phyloP scores from a whole-genome alignment of 225 moss, liverwort and hornwort species.

The Physcomitrium patens region DNA sequence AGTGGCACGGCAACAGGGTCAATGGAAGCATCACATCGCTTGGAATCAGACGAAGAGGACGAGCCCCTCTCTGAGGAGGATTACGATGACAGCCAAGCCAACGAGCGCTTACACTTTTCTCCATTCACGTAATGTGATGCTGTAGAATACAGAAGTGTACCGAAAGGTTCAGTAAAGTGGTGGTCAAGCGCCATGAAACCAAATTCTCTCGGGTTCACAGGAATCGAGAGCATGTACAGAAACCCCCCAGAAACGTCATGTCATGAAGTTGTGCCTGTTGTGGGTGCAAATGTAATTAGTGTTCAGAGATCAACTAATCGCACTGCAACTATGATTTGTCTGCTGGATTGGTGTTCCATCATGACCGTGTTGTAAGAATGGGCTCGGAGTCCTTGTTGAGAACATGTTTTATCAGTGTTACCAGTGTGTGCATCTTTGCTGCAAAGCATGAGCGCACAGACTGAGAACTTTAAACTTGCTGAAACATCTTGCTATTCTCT shows the following conservation, averaged over 20 bases:
- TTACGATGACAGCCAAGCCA: constrained; percentile 36
- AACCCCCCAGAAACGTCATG: constrained; percentile 5
- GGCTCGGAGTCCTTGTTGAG: too few relatives aligned
- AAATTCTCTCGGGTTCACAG: constrained; percentile 24
- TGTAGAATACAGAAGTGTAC: constrained; percentile 26
- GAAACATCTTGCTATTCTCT: too few relatives aligned
- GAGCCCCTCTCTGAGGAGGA: constrained; percentile 35
- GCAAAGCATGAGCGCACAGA: too few relatives aligned
- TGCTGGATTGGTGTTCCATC: too few relatives aligned
- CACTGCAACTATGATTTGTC: too few relatives aligned
- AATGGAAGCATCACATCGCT: constrained; percentile 16
- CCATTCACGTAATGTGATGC: not conserved
- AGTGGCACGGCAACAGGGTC: constrained; percentile 3
- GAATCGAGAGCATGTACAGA: constrained; percentile 35
- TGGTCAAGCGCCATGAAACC: not conserved
- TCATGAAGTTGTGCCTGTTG: constrained; percentile 16
- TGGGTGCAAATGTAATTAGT: constrained; percentile 34
- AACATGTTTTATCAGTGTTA: too few relatives aligned
- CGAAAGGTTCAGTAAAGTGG: constrained; percentile 19
- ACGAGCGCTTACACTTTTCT: constrained; percentile 9
- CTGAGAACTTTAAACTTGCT: too few relatives aligned
- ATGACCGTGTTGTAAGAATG: too few relatives aligned
- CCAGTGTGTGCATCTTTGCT: too few relatives aligned
- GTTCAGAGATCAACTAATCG: too few relatives aligned
- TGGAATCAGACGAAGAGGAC: not conserved